Evolutionary conservation across 2,329 filamentous ascomycete species (phyloP).

Genomic region (Leptosphaerulina australis): DNA sequence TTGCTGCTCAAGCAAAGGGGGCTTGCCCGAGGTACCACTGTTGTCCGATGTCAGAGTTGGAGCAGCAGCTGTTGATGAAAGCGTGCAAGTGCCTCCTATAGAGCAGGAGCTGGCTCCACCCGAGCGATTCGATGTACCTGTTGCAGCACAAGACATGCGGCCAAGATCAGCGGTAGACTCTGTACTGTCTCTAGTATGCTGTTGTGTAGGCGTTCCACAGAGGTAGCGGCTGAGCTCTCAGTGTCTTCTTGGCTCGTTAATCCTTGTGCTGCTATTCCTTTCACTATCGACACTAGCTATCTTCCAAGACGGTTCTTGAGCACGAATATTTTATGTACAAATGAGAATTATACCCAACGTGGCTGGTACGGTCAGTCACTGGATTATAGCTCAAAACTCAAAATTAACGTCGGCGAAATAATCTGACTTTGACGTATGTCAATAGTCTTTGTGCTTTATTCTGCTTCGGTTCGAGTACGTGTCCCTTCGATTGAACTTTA

Average conservation of each 20-base stretch:
- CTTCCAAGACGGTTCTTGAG: too few species aligned
- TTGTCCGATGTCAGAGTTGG: background rate
- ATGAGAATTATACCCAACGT: too few species aligned
- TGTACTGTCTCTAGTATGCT: too few species aligned
- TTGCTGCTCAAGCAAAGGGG: background rate
- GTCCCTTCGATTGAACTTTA: constrained; percentile 1
- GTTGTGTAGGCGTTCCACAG: too few species aligned
- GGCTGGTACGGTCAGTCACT: too few species aligned
- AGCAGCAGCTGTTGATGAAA: background rate
- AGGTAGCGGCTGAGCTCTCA: too few species aligned
- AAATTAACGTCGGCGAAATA: constrained; percentile 12
- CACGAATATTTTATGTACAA: too few species aligned
- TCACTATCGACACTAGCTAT: too few species aligned
- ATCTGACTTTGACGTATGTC: constrained; percentile 7
- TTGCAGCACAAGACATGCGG: constrained; percentile 3
- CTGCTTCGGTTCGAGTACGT: constrained; percentile 1
- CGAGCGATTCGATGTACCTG: background rate
- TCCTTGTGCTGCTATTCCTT: too few species aligned
- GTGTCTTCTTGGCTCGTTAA: too few species aligned
- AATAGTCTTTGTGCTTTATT: constrained; percentile 1
- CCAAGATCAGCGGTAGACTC: background rate
- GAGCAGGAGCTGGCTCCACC: background rate
- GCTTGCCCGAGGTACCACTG: background rate
- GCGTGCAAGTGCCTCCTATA: background rate
- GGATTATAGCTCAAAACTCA: too few species aligned